Base-by-base conservation (phyloP, 2,329 filamentous ascomycete species). In the Gremmenia infestans region DNA sequence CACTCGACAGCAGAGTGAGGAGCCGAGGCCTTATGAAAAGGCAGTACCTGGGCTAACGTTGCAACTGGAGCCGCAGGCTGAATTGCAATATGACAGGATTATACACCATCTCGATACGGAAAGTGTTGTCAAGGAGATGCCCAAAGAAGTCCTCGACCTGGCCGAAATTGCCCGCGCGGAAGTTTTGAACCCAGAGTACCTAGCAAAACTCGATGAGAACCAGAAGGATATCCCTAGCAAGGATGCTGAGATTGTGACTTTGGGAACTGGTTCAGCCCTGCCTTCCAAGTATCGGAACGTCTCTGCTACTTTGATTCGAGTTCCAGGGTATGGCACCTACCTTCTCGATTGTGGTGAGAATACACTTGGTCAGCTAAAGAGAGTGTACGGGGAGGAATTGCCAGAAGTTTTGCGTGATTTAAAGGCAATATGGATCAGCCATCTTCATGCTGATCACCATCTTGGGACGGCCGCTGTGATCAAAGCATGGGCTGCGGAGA, bases 221-320 rank as follows among this genome's bases (percentile, higher is more conserved):
- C 82, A 86, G 60, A 72, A 79, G n/a, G 81, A 85, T 58, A 81
- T 96, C 2, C 88, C 88, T 2, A 82, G 83, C 61, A 79, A 82
- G 36, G 86, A 97, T 65, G 83, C 87, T 0, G 91, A 97, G 71
- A 83, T 99, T 49, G 87, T 92, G 40, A 84, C 91, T 1, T 81
- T 99, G 0, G 94, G 94, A 5, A 99, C 94, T 2, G 94, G 94
- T 8, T 97, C 93, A 3, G 89, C 93, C 0, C 70, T 88, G 15
- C 94, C 94, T 1, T 96, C 91, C 36, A 95, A 95, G 70, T 94
- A 97, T 71, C 88, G 94, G 65, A 99, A 97, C 70, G 94, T 99
- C 19, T 96, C 93, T 11, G 85, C 86, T 2, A 97, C 92, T 0
- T 77, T 99, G 4, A 74, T 99, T 46, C 82, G 89, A 14, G 86